Evolutionary conservation across 2,329 filamentous ascomycete species (phyloP).

Genomic region (Septoria linicola): DNA sequence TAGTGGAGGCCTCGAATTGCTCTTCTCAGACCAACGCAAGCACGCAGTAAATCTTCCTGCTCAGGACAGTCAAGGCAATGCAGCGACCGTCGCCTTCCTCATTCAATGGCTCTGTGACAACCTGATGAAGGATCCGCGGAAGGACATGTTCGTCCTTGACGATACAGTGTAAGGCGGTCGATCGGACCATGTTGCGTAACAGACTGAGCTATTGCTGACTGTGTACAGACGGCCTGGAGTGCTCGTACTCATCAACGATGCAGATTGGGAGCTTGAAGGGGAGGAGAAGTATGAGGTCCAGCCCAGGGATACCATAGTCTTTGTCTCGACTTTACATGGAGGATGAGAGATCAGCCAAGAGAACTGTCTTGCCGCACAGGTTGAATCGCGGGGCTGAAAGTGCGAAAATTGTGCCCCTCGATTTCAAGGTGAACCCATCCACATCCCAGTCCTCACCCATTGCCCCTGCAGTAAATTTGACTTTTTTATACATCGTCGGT

Average conservation of each 20-base stretch:
- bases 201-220: not conserved
- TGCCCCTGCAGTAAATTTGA: not conserved
- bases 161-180: slow-evolving; percentile 65
- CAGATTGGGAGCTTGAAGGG: slow-evolving; percentile 96
- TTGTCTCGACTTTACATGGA: slow-evolving; percentile 94
- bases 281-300: slow-evolving; percentile 87
- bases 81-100: slow-evolving; percentile 70
- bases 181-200: not conserved
- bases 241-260: slow-evolving; percentile 93
- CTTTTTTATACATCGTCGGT: not conserved
- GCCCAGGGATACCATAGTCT: slow-evolving; percentile 80
- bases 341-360: slow-evolving; percentile 64
- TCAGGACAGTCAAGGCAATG: slow-evolving; percentile 57
- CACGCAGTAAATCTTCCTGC: slow-evolving; percentile 69
- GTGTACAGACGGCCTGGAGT: slow-evolving; percentile 79
- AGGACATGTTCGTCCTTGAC: slow-evolving; percentile 87
- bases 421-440: not conserved
- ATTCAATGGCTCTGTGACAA: slow-evolving; percentile 76
- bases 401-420: too few species aligned
- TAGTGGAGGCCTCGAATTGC: slow-evolving; percentile 86
- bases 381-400: too few species aligned
- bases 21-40: slow-evolving; percentile 80
- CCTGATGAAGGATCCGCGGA: slow-evolving; percentile 79
- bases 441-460: too few species aligned
- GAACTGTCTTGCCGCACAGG: too few species aligned